Evolutionary conservation across 306 rosid species (phyloP).

Genomic region (Astragalus membranaceus): DNA sequence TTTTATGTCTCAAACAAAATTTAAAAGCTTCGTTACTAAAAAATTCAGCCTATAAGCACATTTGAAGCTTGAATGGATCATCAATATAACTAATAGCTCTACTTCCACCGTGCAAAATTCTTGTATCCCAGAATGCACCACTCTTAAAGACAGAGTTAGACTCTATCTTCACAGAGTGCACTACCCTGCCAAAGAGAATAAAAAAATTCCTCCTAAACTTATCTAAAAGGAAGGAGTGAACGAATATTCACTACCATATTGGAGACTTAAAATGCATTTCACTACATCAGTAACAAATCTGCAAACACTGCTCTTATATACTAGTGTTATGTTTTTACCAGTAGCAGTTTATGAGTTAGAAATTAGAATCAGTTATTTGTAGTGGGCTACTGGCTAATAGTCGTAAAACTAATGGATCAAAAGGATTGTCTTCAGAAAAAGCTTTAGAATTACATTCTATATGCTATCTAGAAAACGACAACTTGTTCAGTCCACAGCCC

Average conservation of each 20-base stretch:
- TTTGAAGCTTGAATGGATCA: conserved; percentile 5
- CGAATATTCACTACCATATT: not conserved
- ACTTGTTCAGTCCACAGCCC: not conserved
- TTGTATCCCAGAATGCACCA: not conserved
- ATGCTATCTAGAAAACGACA: not conserved
- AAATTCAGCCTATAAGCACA: not conserved
- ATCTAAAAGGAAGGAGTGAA: not conserved
- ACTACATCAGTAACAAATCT: not conserved
- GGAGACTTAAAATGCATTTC: not conserved
- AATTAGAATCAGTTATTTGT: not conserved
- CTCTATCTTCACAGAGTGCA: not conserved
- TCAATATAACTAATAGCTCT: not conserved
- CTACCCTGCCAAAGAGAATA: not conserved
- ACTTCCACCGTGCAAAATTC: conserved; percentile 2
- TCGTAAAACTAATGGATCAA: not conserved
- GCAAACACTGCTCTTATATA: not conserved
- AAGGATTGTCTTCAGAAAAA: not conserved
- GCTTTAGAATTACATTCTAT: not conserved
- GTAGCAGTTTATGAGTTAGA: not conserved
- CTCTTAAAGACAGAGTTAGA: not conserved
- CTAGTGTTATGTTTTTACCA: not conserved
- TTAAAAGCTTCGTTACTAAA: not conserved
- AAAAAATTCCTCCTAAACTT: not conserved
- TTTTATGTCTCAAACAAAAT: not conserved
- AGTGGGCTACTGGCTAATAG: not conserved